Evolutionary conservation across 768 basidiomycete genomes (phyloP), one percentile per base, ranked within the genome.

Genomic region (Agaricus blazei): DNA sequence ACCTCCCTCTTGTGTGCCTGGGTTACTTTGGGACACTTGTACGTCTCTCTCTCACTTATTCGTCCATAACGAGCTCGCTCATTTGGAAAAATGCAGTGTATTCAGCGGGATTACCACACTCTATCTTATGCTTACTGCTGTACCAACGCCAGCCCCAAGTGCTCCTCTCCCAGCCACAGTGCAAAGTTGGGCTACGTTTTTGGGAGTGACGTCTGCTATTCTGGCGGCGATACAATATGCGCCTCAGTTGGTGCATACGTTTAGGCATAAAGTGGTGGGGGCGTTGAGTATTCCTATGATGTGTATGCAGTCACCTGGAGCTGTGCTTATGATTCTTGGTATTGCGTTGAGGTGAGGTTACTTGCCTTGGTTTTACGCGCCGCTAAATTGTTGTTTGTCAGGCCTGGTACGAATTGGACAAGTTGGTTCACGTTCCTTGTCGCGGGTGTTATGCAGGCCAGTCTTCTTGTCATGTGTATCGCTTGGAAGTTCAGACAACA

Each of bases 231-330:
- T 89, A 5, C 94, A 98, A 68, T 99, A 98, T 58, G 78, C 85
- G 0, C 95, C 95, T 0, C 95, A 97, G 67, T 75, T 99, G 24
- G 61, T 81, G 9, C 83, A 87, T 58, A 98, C 95, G 0, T 97
- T 87, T 62, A 73, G 72, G 5, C 69, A 80, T 29, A 88, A 85
- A 64, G 79, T 96, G 11, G 94, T 98, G 8, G 96, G 95, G 2
- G 93, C 93, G 0, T 75, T 98, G 14, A 94, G 91, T 64, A 90
- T 99, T 55, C 88, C 89, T 1, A 98, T 93, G 84, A 98, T 99
- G 96, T 72, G 83, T 47, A 90, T 99, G 14, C 96, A 98, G 1
- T 92, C 84, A 14, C 94, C 94, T 3, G 94, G 94, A 2, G 87
- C 90, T 1, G 72, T 90, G 3, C 65, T 91, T 19, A 95, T 98